Base-by-base conservation (phyloP, 164 flowering plant genomes). In the Akebia trifoliata region DNA sequence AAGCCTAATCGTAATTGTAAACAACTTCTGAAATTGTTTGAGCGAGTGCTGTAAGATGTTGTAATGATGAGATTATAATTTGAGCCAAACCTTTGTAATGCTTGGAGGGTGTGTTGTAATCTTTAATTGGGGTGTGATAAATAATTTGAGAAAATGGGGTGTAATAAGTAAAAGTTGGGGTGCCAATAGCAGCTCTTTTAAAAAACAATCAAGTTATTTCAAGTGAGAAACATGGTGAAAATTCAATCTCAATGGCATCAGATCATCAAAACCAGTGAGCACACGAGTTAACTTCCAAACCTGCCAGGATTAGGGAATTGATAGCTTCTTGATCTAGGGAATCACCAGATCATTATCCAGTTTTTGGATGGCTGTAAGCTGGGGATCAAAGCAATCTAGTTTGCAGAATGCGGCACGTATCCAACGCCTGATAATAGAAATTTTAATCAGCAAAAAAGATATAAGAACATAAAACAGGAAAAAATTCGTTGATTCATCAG, bases 361-460 rank as follows among this genome's bases (percentile, higher is more conserved):
- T 17, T 25, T 35, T 36, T 1, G 21, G 20, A 62, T 42, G 29
- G 9, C 18, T 8, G 29, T 17, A 32, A 42, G 30, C 21, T 4
- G 34, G 43, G 34, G 35, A 35, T 59, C 31, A 1, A 17, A 43
- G 29, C 20, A 36, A 52, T 52, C 51, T 15, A 4, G 21, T 14
- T 26, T 45, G 53, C 59, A 60, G 69, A 78, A 78, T 37, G 68
- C 54, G 32, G 69, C 79, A 30, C 77, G 79, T 53, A 72, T 68
- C 81, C 81, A 78, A 34, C 72, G 79, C 79, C 81, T 78, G 40
- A 52, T 4, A 59, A 53, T 24, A 62, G 34, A 30, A 15, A 34
- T n/a, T 50, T 55, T 17, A 46, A 21, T 61, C 34, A 65, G 39
- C 29, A 42, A 5, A 12, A 9, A 36, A 40, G 3, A 22, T 5